Conservation (phyloP, 257 asterid genomes). For the Penstemon davidsonii region DNA sequence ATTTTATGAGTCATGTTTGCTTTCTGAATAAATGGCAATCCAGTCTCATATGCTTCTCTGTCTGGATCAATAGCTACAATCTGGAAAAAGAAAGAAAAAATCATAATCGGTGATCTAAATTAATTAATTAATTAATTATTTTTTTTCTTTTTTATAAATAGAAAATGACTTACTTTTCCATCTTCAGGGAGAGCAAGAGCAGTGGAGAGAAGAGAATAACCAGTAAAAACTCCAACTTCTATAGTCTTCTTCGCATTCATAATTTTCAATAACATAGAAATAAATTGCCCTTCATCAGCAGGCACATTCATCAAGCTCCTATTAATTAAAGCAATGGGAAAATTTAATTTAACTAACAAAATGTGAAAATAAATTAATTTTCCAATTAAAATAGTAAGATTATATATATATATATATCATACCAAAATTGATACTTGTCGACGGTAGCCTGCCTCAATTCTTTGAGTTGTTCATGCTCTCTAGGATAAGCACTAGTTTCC, state of each 20-base stretch:
- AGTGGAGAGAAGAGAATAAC: slow-evolving; percentile 52
- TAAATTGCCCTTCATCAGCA: slow-evolving; percentile 55
- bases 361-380: background rate
- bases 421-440: slow-evolving; percentile 28
- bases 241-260: slow-evolving; percentile 59
- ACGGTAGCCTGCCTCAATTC: slow-evolving; percentile 51
- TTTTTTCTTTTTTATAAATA: background rate
- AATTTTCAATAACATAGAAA: slow-evolving; percentile 47
- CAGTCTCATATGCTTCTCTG: slow-evolving; percentile 52
- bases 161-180: slow-evolving; percentile 39
- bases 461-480: slow-evolving; percentile 62
- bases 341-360: too few species aligned
- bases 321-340: background rate
- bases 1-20: slow-evolving; percentile 51
- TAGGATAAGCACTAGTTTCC: slow-evolving; percentile 58
- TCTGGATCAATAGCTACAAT: slow-evolving; percentile 50
- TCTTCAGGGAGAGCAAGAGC: slow-evolving; percentile 59
- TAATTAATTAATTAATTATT: too few species aligned
- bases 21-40: slow-evolving; percentile 53
- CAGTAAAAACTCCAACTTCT: slow-evolving; percentile 63
- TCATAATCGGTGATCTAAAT: too few species aligned
- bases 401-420: background rate
- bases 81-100: slow-evolving; percentile 19
- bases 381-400: background rate
- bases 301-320: slow-evolving; percentile 59